Evolutionary conservation across 305 asterid species (phyloP).

Genomic region (Solanum hybrid): DNA sequence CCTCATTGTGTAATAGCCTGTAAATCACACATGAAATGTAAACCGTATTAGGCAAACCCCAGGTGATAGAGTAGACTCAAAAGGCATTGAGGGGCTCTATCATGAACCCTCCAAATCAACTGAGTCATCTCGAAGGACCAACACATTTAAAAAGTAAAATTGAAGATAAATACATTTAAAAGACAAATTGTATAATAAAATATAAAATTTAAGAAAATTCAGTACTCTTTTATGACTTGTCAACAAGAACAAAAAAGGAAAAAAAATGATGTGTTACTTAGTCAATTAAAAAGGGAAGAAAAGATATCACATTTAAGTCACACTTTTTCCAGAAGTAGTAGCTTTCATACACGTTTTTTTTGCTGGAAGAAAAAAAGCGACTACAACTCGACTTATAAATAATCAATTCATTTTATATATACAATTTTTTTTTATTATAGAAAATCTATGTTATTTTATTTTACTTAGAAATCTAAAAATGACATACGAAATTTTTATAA

Average conservation of each 20-base stretch:
- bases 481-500: neutral
- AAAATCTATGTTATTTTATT: neutral
- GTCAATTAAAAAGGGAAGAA: neutral
- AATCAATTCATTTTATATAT: neutral
- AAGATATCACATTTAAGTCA: neutral
- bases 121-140: neutral
- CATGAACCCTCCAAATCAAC: neutral
- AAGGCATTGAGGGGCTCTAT: no score
- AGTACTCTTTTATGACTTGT: neutral
- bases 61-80: fast-evolving
- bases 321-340: neutral
- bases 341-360: neutral
- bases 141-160: no score
- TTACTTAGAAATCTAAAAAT: neutral
- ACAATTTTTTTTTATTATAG: neutral
- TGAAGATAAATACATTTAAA: neutral
- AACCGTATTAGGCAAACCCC: no score
- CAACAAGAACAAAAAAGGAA: neutral
- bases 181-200: neutral
- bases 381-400: neutral
- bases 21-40: neutral
- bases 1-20: neutral
- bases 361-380: neutral
- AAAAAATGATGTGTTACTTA: neutral
- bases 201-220: neutral